Base-by-base conservation (phyloP, 2,329 filamentous ascomycete species). In the Penicillium sp. region DNA sequence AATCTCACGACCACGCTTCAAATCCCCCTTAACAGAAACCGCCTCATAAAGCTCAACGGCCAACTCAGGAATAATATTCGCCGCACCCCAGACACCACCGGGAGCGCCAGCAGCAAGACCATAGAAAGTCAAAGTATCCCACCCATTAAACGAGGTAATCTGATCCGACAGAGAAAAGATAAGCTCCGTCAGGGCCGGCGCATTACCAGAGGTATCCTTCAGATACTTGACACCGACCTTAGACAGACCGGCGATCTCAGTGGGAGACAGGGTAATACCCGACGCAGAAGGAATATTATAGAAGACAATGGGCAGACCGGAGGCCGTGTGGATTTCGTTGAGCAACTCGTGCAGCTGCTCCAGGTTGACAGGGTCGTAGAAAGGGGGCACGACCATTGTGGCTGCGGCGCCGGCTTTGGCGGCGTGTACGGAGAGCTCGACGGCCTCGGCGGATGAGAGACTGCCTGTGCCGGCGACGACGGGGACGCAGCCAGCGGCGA, bases 101-200 rank as follows among this genome's bases (percentile, higher is more conserved):
- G 73, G 73, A 8, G 73, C 72, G 0, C 75, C 75, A 1, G 75
- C 74, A 0, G 71, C 72, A 9, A 78, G 61, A 9, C 75, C 75
- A 53, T 77, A 77, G 57, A 78, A 78, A 0, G 75, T 78, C 15
- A 78, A 61, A 0, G 75, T 77, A 51, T 78, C 75, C 75, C 75
- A 78, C 1, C 75, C 75, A 49, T 78, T 78, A 58, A 78, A 76
- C 0, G 72, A 66, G 1, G 72, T 77, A 52, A 77, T 72, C 24
- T 66, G 57, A 46, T 70, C 64, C 2, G 61, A 59, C 19, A 68
- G 58, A 4, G 65, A 66, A 53, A 77, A 77, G 4, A 78, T 63
- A 13, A 77, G 57, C 49, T 78, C 74, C 2, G 74, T 78, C 5
- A 77, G 61, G 0, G 71, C 74, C 0, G 75, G 75, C 1, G 68